These are phyloP conservation scores for Nicotiana tomentosiformis DNA, from an alignment of 257 asterid species.

Conservation along the genomic window DNA sequence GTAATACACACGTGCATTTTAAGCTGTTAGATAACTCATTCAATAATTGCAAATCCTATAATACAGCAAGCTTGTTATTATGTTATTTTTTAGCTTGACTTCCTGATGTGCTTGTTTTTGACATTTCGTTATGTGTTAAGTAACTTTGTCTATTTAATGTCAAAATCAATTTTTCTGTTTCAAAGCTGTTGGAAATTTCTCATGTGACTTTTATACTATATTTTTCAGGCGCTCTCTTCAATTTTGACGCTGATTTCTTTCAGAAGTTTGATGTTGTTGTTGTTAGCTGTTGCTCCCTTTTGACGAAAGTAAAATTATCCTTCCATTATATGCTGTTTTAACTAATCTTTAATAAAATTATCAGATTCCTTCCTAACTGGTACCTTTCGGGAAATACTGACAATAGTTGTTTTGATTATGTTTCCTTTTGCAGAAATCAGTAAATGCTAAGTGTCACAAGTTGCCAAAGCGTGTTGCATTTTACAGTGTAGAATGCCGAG, in stretches of 20 bases:
- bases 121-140: background rate
- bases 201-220: background rate
- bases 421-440: constrained; percentile 52
- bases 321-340: background rate
- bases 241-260: constrained; percentile 35
- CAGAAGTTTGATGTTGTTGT: constrained; percentile 35
- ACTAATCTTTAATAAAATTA: background rate
- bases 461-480: constrained; percentile 66
- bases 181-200: background rate
- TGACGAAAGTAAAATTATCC: constrained; percentile 25
- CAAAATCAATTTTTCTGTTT: background rate
- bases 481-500: constrained; percentile 90
- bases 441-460: constrained; percentile 87
- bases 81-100: background rate
- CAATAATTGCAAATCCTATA: background rate
- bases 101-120: background rate
- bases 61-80: background rate
- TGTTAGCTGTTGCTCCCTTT: constrained; percentile 30
- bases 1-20: background rate
- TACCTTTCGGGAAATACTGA: background rate
- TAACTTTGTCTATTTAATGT: background rate
- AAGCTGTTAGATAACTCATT: background rate
- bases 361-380: background rate
- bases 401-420: background rate
- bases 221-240: constrained; percentile 34